These are phyloP conservation scores for Cladosporium sp. DNA, from an alignment of 2,329 filamentous ascomycete genomes.

Conservation along the genomic window DNA sequence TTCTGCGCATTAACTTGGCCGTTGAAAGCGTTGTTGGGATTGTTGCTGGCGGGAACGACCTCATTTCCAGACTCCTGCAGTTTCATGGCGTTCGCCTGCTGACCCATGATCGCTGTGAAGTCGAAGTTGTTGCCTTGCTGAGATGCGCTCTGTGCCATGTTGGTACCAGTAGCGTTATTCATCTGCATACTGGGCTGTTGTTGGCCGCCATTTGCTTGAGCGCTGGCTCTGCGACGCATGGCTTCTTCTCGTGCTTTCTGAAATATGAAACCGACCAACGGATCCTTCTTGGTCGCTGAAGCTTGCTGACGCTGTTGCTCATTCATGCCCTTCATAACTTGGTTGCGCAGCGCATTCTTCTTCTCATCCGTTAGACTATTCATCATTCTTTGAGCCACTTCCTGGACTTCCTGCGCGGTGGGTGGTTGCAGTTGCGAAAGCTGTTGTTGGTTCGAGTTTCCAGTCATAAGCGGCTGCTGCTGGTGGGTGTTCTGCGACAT, in stretches of 20 bases:
- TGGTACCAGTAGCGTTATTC: slow-evolving; percentile 27
- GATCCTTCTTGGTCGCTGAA: slow-evolving; percentile 19
- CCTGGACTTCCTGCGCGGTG: slow-evolving; percentile 18
- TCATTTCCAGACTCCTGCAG: slow-evolving; percentile 58
- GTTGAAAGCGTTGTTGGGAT: slow-evolving; percentile 37
- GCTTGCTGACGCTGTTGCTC: slow-evolving; percentile 22
- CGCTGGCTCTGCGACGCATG: slow-evolving; percentile 4
- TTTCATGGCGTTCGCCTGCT: slow-evolving; percentile 59
- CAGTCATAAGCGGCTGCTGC: slow-evolving; percentile 12
- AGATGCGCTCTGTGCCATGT: slow-evolving; percentile 12
- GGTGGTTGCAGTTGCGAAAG: slow-evolving; percentile 11
- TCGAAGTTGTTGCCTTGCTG: slow-evolving; percentile 34
- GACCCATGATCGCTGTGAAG: slow-evolving; percentile 55
- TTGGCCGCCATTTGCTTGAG: slow-evolving; percentile 6
- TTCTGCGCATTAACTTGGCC: slow-evolving; percentile 23
- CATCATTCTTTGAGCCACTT: slow-evolving; percentile 19
- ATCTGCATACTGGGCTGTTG: slow-evolving; percentile 23
- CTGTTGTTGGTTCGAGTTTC: slow-evolving; percentile 1
- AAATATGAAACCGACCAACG: slow-evolving; percentile 21
- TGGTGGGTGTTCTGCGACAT: slow-evolving; percentile 22
- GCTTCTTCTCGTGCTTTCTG: slow-evolving; percentile 16
- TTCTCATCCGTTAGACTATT: slow-evolving; percentile 24
- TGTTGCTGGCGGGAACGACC: slow-evolving; percentile 62
- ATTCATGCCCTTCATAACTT: slow-evolving; percentile 17
- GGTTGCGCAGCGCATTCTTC: slow-evolving; percentile 20